Evolutionary conservation across 1,139 yeast species (phyloP), one percentile per base, ranked within the genome.

Genomic region (Suhomyces bolitotheri): DNA sequence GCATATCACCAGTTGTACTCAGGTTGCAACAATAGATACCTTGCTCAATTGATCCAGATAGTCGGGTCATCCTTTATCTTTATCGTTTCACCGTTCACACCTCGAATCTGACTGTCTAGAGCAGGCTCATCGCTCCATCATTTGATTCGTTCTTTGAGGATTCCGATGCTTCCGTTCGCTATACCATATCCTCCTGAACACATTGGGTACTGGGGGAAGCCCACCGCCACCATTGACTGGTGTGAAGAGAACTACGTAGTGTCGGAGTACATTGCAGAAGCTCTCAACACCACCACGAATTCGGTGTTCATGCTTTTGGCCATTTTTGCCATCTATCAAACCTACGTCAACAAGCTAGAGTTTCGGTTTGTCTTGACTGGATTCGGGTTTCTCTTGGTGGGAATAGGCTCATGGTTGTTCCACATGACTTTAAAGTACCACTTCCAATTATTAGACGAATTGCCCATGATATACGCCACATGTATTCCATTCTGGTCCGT

Each of bases 381-480:
- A 9, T 47, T 80, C 15, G 97, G 97, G 5, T 89, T 92, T 58
- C 77, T 83, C 36, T 67, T 85, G 7, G 98, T 92, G 7, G 98
- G 98, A 1, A 59, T 89, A 25, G 98, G 98, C 2, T 79, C 89
- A 22, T 92, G 97, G 95, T 66, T 88, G 49, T 92, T 92, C 66
- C 98, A 92, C 60, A 92, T 92, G 97, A 90, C 97, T 5, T 70
- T 92, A 49, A 71, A 78, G 45, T 90, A 89, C 60, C 89, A 84
- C 57, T 92, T 76, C 64, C 98, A 92, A 64, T 62, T 92, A 43
- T 71, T 92, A 58, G 98, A 92, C 63, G 98, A 92, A 61, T 71
- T 92, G 53, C 98, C 98, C 27, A 92, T 92, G 98, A 87, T 92
- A 44, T 92, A 92, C 62, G 97, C 96, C 23, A 92, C 97, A 2